A percentile compares a stretch with the other conserved stretches of the same genome.
phyloP scores from a whole-genome alignment of 2,329 filamentous ascomycete genomes.

The Pezicula neosporulosa region DNA sequence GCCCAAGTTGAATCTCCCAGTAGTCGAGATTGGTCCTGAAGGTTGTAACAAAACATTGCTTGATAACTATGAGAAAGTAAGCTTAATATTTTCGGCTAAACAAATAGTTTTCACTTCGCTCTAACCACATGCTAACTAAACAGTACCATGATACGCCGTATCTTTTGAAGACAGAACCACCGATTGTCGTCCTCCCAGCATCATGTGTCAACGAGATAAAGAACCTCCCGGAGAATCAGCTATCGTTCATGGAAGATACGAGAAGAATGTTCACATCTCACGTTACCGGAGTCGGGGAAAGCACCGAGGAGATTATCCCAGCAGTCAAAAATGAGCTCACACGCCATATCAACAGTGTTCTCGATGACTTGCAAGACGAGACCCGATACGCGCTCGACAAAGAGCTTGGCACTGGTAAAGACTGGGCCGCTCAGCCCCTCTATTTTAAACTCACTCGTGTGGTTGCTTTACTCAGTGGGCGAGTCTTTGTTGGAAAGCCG shows the following conservation, averaged over 20 bases:
- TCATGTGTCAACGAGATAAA: conserved; percentile 17
- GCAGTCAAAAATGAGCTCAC: conserved; percentile 22
- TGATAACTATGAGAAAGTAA: no score
- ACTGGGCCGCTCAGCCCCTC: conserved; percentile 28
- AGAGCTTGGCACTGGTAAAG: conserved; percentile 20
- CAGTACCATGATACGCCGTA: conserved; percentile 19
- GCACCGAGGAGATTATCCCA: conserved; percentile 6
- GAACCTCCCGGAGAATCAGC: conserved; percentile 17
- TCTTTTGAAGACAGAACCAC: conserved; percentile 6
- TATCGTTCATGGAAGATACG: conserved; percentile 17
- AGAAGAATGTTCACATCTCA: conserved; percentile 8
- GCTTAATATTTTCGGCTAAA: no score
- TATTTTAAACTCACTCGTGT: conserved; percentile 33
- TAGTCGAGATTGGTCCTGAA: no score
- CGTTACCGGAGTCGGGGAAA: conserved; percentile 18
- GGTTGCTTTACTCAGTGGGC: conserved; percentile 34
- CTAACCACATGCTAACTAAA: no score
- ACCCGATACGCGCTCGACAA: conserved; percentile 14
- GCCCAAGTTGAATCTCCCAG: no score
- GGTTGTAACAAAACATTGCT: no score
- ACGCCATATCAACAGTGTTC: conserved; percentile 12
- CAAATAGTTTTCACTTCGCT: no score
- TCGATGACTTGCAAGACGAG: conserved; percentile 22
- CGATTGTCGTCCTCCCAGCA: conserved; percentile 20
- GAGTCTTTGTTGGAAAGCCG: conserved; percentile 21